These are phyloP conservation scores for Rhodotorula sp. DNA, from an alignment of 1,284 basidiomycete species.

Conservation along the genomic window DNA sequence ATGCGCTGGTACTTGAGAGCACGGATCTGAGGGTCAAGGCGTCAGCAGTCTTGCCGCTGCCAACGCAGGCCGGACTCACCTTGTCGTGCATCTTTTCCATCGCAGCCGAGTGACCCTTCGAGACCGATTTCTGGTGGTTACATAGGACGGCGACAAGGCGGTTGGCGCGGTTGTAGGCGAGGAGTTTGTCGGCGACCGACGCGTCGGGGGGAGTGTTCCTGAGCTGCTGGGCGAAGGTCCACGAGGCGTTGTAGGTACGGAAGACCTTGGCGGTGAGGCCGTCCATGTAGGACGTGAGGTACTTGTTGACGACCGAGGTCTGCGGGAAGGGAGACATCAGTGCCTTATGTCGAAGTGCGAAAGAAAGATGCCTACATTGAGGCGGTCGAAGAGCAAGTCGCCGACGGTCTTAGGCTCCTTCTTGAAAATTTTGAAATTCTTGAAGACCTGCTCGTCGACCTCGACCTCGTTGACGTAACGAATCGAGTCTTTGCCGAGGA, in stretches of 20 bases:
- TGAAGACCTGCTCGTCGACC: constrained; percentile 83
- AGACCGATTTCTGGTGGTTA: constrained; percentile 93
- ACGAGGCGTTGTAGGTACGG: constrained; percentile 97
- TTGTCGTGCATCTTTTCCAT: constrained; percentile 90
- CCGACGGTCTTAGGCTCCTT: constrained; percentile 83
- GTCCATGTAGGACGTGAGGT: constrained; percentile 87
- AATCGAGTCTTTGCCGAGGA: constrained; percentile 96
- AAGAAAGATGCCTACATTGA: constrained; percentile 39
- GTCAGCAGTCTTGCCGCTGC: neutral
- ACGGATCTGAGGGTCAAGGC: constrained; percentile 50
- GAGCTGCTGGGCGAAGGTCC: constrained; percentile 85
- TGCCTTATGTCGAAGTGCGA: neutral
- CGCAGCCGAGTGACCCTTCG: constrained; percentile 83
- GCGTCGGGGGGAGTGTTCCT: constrained; percentile 69
- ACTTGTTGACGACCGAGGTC: constrained; percentile 83
- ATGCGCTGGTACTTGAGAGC: constrained; percentile 89
- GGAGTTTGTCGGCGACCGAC: constrained; percentile 84
- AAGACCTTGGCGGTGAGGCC: constrained; percentile 96
- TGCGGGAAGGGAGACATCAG: constrained; percentile 47
- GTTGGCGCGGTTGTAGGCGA: constrained; percentile 93
- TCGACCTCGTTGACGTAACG: constrained; percentile 79
- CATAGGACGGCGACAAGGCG: constrained; percentile 91
- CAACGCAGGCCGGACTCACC: constrained; percentile 54
- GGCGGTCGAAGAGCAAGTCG: constrained; percentile 88
- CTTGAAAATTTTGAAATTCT: constrained; percentile 83